Conservation (phyloP, 768 basidiomycete species). For the Mycena amicta region DNA sequence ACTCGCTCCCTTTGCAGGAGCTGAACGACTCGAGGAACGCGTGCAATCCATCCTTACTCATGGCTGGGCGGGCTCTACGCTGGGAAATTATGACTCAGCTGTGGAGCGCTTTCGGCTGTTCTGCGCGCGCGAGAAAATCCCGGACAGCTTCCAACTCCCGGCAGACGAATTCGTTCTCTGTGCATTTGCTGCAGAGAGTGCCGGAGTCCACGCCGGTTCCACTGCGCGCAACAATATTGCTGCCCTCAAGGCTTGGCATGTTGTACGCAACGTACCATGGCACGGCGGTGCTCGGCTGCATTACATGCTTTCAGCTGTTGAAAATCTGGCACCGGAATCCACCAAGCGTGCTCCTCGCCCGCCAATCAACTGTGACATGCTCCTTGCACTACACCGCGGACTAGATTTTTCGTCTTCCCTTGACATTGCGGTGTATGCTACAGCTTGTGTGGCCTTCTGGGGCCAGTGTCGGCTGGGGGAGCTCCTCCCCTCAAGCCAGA, state of each 20-base stretch:
- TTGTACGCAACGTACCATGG: constrained; percentile 29
- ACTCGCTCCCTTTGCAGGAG: constrained; percentile 3
- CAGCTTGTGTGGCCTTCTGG: constrained; percentile 33
- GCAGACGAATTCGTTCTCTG: too few relatives aligned
- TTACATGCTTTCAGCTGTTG: constrained; percentile 27
- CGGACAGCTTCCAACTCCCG: background rate
- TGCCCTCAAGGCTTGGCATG: too few relatives aligned
- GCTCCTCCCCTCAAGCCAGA: constrained; percentile 21
- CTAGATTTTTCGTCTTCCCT: constrained; percentile 21
- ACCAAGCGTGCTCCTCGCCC: constrained; percentile 18
- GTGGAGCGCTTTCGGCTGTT: constrained; percentile 19
- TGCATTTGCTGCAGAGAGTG: constrained; percentile 24
- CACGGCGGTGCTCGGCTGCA: constrained; percentile 18
- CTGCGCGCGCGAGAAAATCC: constrained; percentile 25
- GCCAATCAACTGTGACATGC: constrained; percentile 27
- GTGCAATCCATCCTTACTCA: constrained; percentile 1
- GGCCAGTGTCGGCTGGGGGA: constrained; percentile 36
- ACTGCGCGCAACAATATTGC: constrained; percentile 25
- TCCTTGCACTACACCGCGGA: constrained; percentile 12
- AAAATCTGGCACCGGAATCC: constrained; percentile 27
- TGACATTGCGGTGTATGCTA: constrained; percentile 27
- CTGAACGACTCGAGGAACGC: constrained; percentile 1
- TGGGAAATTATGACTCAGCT: constrained; percentile 13
- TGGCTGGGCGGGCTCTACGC: constrained; percentile 18
- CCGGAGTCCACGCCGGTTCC: constrained; percentile 21